Evolutionary conservation across 2,329 filamentous ascomycete species (phyloP).

Genomic region (Fusarium coffeatum): DNA sequence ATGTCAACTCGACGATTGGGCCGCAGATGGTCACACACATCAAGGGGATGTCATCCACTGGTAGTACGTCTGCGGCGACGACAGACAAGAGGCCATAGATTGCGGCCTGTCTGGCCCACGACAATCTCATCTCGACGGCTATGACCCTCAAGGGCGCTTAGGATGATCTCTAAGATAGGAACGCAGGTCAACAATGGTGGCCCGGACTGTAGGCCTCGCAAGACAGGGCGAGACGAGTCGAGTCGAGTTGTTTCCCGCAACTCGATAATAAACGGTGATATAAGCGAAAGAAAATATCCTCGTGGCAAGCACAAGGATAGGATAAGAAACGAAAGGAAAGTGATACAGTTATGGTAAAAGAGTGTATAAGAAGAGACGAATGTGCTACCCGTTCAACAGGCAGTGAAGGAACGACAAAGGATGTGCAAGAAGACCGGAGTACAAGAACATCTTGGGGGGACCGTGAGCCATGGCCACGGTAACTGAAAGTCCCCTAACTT

Average conservation of each 20-base stretch:
- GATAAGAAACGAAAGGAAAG: conserved; percentile 25
- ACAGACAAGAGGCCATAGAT: conserved; percentile 48
- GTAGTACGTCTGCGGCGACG: conserved; percentile 48
- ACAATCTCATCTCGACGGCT: conserved; percentile 45
- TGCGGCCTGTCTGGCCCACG: conserved; percentile 42
- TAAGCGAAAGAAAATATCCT: conserved; percentile 27
- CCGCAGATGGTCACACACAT: conserved; percentile 57
- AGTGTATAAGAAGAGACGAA: conserved; percentile 22
- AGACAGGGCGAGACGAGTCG: conserved; percentile 11
- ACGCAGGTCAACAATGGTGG: conserved; percentile 19
- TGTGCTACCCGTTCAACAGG: conserved; percentile 25
- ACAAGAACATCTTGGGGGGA: conserved; percentile 7
- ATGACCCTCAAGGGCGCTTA: background rate
- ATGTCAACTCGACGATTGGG: conserved; percentile 57
- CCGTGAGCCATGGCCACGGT: conserved; percentile 8
- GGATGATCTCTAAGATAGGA: background rate
- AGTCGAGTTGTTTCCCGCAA: conserved; percentile 10
- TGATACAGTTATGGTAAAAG: conserved; percentile 32
- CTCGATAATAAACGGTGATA: conserved; percentile 20
- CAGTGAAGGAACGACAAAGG: conserved; percentile 27
- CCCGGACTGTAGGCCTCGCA: conserved; percentile 20
- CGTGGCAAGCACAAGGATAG: conserved; percentile 24
- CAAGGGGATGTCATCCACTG: conserved; percentile 53
- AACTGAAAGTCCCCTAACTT: background rate
- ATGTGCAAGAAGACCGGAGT: conserved; percentile 9